Percentiles rank a stretch among this genome's conserved stretches.
These are phyloP conservation scores for Pythium apleroticum DNA, from an alignment of 352 stramenopile genomes.

Conservation along the genomic window DNA sequence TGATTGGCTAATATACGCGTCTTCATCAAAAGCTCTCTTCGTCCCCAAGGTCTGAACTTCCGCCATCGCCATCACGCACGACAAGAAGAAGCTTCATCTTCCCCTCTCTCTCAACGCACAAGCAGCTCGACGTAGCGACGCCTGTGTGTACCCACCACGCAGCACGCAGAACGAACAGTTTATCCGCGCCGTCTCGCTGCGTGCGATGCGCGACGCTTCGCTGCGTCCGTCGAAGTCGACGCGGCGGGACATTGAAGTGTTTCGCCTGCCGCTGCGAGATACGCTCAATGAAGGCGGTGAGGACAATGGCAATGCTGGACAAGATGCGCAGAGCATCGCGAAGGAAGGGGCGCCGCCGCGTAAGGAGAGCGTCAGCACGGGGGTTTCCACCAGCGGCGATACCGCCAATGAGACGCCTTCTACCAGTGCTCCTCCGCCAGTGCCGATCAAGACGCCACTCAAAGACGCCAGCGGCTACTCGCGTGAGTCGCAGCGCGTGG, in stretches of 20 bases:
- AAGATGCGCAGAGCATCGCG: not conserved
- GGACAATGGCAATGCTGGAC: not conserved
- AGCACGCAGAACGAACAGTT: slow-evolving; percentile 8
- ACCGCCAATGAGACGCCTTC: not conserved
- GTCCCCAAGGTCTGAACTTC: not conserved
- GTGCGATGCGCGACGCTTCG: slow-evolving; percentile 10
- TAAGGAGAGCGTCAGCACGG: not conserved
- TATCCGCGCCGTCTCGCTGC: not conserved
- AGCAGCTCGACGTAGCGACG: not conserved
- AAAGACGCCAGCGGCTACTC: not conserved
- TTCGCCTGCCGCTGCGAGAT: slow-evolving; percentile 61
- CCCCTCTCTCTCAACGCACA: not conserved
- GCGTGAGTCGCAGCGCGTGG: slow-evolving; percentile 43
- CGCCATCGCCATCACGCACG: not conserved
- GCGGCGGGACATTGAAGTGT: slow-evolving; percentile 56
- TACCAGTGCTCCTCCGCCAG: not conserved
- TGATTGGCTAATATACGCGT: slow-evolving; percentile 17
- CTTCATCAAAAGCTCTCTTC: not conserved
- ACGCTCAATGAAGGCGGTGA: slow-evolving; percentile 63
- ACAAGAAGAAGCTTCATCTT: not conserved
- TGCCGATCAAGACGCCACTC: slow-evolving; percentile 8
- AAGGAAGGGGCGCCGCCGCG: not conserved
- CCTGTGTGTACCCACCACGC: not conserved
- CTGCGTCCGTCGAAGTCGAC: slow-evolving; percentile 20
- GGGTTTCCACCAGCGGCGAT: not conserved